Evolutionary conservation across 257 asterid genomes (phyloP), one percentile per base, ranked within the genome.

Genomic region (Echites panduratus): DNA sequence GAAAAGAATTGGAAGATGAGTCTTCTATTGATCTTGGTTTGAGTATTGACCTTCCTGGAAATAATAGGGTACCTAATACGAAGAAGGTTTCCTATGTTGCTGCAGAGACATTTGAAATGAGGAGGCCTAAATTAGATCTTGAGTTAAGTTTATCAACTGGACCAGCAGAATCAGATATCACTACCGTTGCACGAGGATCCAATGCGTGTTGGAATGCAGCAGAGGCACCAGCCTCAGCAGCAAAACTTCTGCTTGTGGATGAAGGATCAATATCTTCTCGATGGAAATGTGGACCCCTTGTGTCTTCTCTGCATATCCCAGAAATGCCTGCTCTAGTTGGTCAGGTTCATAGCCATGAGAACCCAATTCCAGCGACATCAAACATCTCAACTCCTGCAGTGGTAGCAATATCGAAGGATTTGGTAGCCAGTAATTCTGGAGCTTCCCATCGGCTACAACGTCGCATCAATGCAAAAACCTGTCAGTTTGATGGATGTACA

Each of bases 201-300:
- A 57, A 78, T 49, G 73, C 74, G 48, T 66, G 57, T 76, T 70
- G 48, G 71, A 78, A 66, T 54, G 80, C 52, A 45, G 44, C 78
- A 0, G 81, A 78, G 58, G 49, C 77, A 43, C 81, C 81, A 27
- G 75, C 63, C 47, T 76, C 75, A 14, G 50, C 74, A 44, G 47
- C 79, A 20, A 48, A 71, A 22, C 24, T 43, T 69, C 87, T 79
- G 64, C 69, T 75, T 71, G 85, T 74, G 68, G 96, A 89, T 73
- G 88, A 87, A 75, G 96, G 91, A 41, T 86, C 93, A 74, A 84
- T 87, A 80, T 87, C 93, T 7, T 82, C 89, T 68, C 88, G 85
- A 50, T 81, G 88, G 89, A 87, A 78, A 80, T 35, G 48, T 19
- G 86, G 86, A 17, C 73, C 87, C 68, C 86, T 78, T 65, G 68